Conservation (phyloP, 1,284 basidiomycete species). For the Trichosporon sp. region DNA sequence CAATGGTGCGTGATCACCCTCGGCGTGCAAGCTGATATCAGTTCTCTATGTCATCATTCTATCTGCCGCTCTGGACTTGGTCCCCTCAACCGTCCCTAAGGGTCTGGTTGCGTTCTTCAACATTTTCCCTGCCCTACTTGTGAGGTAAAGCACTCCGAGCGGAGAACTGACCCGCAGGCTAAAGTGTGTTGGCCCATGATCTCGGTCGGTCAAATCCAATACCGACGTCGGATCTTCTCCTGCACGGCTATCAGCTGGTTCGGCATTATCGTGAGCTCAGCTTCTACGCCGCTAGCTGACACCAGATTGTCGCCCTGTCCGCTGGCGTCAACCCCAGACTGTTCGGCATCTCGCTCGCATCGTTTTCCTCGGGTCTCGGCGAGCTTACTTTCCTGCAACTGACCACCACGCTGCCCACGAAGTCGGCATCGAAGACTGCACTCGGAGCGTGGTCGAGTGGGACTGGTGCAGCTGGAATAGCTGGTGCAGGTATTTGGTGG, state of each 20-base stretch:
- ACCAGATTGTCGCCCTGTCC: slow-evolving; percentile 73
- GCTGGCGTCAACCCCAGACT: slow-evolving; percentile 65
- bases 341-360: slow-evolving; percentile 80
- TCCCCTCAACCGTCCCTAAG: slow-evolving; percentile 75
- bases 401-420: slow-evolving; percentile 61
- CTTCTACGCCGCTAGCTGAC: neutral
- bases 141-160: neutral
- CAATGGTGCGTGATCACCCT: slow-evolving; percentile 30
- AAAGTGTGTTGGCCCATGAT: slow-evolving; percentile 93
- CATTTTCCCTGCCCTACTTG: slow-evolving; percentile 67
- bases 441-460: slow-evolving; percentile 75
- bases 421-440: slow-evolving; percentile 41
- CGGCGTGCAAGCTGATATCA: slow-evolving; percentile 34
- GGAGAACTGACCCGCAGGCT: slow-evolving; percentile 49
- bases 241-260: slow-evolving; percentile 67
- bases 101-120: slow-evolving; percentile 93
- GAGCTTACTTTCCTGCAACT: slow-evolving; percentile 93
- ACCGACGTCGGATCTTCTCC: slow-evolving; percentile 64
- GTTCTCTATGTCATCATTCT: slow-evolving; percentile 93
- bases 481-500: slow-evolving; percentile 94
- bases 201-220: slow-evolving; percentile 72
- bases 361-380: slow-evolving; percentile 85
- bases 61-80: slow-evolving; percentile 89
- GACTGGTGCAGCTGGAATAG: slow-evolving; percentile 88
- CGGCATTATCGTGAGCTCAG: slow-evolving; percentile 66